phyloP scores from a whole-genome alignment of 73 alveolate species.

The Urostyla sp. region DNA sequence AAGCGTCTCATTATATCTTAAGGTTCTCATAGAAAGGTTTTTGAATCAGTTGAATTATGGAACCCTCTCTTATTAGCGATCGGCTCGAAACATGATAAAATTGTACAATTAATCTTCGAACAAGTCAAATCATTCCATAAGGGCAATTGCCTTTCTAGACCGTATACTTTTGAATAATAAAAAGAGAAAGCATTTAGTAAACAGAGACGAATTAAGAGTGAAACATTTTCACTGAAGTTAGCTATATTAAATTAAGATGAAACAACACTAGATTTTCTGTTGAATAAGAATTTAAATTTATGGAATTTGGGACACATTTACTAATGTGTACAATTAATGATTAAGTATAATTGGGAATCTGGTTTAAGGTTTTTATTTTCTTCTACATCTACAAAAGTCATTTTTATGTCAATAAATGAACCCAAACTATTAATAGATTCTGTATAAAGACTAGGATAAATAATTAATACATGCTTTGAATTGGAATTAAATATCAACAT shows the following conservation, averaged over 20 bases:
- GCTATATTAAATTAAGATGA: constrained; percentile 19
- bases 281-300: constrained; percentile 33
- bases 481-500: not conserved
- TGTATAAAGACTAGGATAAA: constrained; percentile 1
- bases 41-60: not conserved
- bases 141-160: constrained; percentile 28
- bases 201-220: constrained; percentile 15
- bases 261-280: constrained; percentile 10
- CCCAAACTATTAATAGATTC: constrained; percentile 17
- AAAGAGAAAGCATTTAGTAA: constrained; percentile 28
- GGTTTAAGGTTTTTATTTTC: constrained; percentile 37
- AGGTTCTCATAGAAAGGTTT: not conserved
- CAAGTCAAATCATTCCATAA: constrained; percentile 12
- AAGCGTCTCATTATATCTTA: not conserved
- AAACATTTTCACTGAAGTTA: constrained; percentile 15
- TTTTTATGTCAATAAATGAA: constrained; percentile 27
- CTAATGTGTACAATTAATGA: not conserved
- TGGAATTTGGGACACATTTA: constrained; percentile 51
- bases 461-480: not conserved
- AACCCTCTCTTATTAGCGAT: constrained; percentile 47
- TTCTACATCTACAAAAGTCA: constrained; percentile 37
- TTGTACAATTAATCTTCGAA: constrained; percentile 28
- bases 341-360: constrained; percentile 14
- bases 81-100: not conserved
- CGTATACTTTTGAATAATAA: not conserved